Evolutionary conservation across 176 grass and related monocot genomes (phyloP).

Genomic region (Bolboschoenus planiculmis): DNA sequence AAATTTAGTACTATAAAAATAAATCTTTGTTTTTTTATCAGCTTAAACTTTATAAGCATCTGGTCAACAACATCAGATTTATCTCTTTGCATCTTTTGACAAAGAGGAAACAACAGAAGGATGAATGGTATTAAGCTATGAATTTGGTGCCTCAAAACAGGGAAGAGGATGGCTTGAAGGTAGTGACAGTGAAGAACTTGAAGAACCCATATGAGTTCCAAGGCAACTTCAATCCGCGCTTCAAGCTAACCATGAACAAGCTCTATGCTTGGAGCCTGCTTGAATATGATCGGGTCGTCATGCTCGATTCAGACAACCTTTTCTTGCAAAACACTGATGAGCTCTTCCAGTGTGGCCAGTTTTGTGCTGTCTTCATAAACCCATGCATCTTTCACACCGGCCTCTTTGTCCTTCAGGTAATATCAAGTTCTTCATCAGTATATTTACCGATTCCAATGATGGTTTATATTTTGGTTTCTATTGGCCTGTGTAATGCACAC

Average conservation of each 20-base stretch:
- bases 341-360: conserved; percentile 94
- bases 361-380: conserved; percentile 97
- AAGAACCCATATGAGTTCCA: conserved; percentile 90
- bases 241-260: conserved; percentile 94
- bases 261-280: conserved; percentile 87
- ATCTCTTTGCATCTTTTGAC: neutral
- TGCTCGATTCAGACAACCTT: conserved; percentile 96
- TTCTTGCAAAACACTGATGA: conserved; percentile 88
- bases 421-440: neutral
- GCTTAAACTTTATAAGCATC: neutral
- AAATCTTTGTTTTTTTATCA: neutral
- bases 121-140: neutral
- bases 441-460: neutral
- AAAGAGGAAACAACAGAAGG: neutral
- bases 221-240: conserved; percentile 68
- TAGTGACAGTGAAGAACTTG: conserved; percentile 73
- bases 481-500: neutral
- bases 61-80: neutral
- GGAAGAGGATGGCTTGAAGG: conserved; percentile 85
- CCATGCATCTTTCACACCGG: conserved; percentile 98
- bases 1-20: conserved; percentile 1
- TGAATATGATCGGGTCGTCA: conserved; percentile 82
- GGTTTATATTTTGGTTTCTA: neutral
- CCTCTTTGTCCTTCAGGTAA: conserved; percentile 95
- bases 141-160: conserved; percentile 27